Conservation (phyloP, 2,329 filamentous ascomycete species). For the Xylaria sp. region DNA sequence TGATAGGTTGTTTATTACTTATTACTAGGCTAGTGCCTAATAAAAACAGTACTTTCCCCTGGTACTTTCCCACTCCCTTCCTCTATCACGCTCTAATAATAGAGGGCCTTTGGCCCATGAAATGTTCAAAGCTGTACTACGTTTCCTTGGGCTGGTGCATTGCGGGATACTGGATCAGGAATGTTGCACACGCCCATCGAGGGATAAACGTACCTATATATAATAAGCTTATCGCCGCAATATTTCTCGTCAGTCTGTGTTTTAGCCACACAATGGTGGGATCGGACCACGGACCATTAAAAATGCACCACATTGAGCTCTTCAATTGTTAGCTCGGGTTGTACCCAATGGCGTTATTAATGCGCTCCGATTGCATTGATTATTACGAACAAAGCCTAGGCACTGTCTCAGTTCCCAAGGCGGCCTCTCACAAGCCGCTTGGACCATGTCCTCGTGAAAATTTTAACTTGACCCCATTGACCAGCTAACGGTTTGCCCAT, state of each 20-base stretch:
- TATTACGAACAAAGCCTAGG: neutral
- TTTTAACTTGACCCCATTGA: slow-evolving; percentile 2
- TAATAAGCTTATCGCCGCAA: neutral
- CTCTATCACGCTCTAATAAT: neutral
- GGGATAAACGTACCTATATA: neutral
- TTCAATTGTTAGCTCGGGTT: neutral
- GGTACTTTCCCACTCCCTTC: neutral
- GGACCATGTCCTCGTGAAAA: slow-evolving; percentile 14
- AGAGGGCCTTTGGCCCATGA: neutral
- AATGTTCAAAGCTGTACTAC: neutral
- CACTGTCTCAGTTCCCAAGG: slow-evolving; percentile 11
- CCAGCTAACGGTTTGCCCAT: slow-evolving; percentile 16
- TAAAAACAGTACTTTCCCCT: neutral
- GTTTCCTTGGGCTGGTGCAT: neutral
- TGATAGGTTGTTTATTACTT: neutral
- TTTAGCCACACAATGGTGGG: neutral
- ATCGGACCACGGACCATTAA: neutral
- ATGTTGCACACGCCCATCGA: slow-evolving; percentile 10
- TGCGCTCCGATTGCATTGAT: neutral
- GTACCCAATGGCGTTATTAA: neutral
- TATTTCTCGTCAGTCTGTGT: neutral
- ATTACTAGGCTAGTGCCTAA: neutral
- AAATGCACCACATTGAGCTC: slow-evolving; percentile 5
- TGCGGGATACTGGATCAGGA: neutral
- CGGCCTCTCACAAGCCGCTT: slow-evolving; percentile 23